A percentile compares a stretch with the other conserved stretches of the same genome.
phyloP scores from a whole-genome alignment of 805 yeast genomes.

The Sugiyamaella americana region DNA sequence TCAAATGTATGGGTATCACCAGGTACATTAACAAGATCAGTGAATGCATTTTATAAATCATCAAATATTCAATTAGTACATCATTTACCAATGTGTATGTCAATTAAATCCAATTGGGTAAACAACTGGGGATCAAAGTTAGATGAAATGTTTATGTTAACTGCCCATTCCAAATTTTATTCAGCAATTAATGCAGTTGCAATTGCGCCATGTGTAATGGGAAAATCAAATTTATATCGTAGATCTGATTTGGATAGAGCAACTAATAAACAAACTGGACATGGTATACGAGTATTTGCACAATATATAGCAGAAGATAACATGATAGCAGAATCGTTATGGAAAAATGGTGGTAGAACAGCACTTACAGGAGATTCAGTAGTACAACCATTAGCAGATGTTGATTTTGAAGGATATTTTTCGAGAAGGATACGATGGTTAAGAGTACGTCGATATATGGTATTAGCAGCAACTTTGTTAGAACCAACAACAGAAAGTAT shows the following conservation, averaged over 20 bases:
- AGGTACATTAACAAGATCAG: slow-evolving; percentile 59
- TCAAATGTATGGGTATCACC: slow-evolving; percentile 76
- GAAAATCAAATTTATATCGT: slow-evolving; percentile 76
- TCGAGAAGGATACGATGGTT: slow-evolving; percentile 76
- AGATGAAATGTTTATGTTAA: slow-evolving; percentile 79
- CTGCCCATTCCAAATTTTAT: slow-evolving; percentile 83
- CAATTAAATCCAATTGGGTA: slow-evolving; percentile 33
- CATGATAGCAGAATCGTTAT: slow-evolving; percentile 81
- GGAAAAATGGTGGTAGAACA: slow-evolving; percentile 66
- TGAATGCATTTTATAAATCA: slow-evolving; percentile 38
- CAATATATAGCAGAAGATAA: slow-evolving; percentile 87
- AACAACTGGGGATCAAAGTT: slow-evolving; percentile 54
- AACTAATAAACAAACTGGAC: slow-evolving; percentile 17
- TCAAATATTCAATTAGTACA: slow-evolving; percentile 58
- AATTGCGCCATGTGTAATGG: slow-evolving; percentile 86
- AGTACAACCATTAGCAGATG: slow-evolving; percentile 56
- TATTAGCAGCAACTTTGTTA: slow-evolving; percentile 69
- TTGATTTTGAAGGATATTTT: slow-evolving; percentile 49
- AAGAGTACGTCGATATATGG: slow-evolving; percentile 83
- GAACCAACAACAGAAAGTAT: slow-evolving; percentile 84
- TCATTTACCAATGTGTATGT: slow-evolving; percentile 54
- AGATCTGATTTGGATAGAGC: slow-evolving; percentile 48
- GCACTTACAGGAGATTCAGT: slow-evolving; percentile 75
- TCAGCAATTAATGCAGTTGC: slow-evolving; percentile 66
- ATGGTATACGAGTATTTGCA: slow-evolving; percentile 64